Conservation (phyloP, 2,329 filamentous ascomycete genomes). For the Diaporthe citrichinensis region DNA sequence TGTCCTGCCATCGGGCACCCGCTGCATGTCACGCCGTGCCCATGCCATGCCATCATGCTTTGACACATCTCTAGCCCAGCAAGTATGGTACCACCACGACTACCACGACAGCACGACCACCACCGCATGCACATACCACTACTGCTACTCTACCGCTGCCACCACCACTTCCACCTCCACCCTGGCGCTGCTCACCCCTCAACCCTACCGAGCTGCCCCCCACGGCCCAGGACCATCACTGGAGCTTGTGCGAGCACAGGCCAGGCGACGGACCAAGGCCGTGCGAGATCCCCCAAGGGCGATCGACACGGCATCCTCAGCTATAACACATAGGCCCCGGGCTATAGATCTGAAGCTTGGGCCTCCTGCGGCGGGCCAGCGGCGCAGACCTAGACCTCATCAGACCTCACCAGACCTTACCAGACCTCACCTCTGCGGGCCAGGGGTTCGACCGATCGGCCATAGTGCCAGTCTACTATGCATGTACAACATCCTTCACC, state of each 20-base stretch:
- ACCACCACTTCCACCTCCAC: not conserved
- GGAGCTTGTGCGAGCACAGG: constrained; percentile 33
- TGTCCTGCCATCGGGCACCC: constrained; percentile 10
- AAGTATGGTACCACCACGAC: not conserved
- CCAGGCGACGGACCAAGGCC: constrained; percentile 22
- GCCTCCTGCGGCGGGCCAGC: constrained; percentile 29
- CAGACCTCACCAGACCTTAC: constrained; percentile 11
- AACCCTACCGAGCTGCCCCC: constrained; percentile 18
- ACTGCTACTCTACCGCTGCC: not conserved
- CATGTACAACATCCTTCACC: constrained; percentile 12
- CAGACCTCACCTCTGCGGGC: constrained; percentile 29
- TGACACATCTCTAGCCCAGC: constrained; percentile 12
- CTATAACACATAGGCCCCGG: constrained; percentile 23
- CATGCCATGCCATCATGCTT: constrained; percentile 14
- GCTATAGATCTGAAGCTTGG: constrained; percentile 36
- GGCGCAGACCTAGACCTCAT: constrained; percentile 32
- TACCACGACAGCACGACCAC: not conserved
- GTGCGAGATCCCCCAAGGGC: constrained; percentile 29
- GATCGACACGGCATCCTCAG: constrained; percentile 37
- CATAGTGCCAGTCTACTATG: constrained; percentile 12
- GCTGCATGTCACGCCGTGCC: constrained; percentile 30
- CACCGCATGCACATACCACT: not conserved
- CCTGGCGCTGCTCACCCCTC: not conserved
- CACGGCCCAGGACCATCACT: constrained; percentile 22
- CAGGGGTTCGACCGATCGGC: constrained; percentile 31